A percentile compares a stretch with the other conserved stretches of the same genome.
Evolutionary conservation across 805 yeast genomes (phyloP).

Genomic region (Priceomyces haplophilus): DNA sequence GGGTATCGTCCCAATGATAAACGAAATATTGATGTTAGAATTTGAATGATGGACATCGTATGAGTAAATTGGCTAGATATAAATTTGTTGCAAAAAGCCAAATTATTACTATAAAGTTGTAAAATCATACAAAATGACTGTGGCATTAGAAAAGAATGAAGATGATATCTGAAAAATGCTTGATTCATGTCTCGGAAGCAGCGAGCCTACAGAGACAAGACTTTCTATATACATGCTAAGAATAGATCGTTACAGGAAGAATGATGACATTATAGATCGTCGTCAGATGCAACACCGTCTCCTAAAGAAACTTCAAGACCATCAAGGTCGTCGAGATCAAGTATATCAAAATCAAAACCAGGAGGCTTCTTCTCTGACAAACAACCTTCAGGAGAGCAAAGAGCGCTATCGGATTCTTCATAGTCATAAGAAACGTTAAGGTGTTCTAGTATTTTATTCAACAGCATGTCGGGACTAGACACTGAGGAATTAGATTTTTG

Average conservation of each 20-base stretch:
- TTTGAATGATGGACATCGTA: too few relatives aligned
- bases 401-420: background rate
- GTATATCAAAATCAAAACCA: background rate
- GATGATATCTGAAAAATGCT: background rate
- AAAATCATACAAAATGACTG: background rate
- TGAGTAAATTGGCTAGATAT: too few relatives aligned
- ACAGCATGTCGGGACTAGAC: background rate
- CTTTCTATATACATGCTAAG: too few relatives aligned
- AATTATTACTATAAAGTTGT: too few relatives aligned
- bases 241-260: background rate
- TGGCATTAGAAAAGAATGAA: background rate
- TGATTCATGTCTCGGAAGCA: too few relatives aligned
- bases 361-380: background rate
- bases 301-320: background rate
- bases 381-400: background rate
- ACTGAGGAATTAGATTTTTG: background rate
- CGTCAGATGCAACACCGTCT: conserved; percentile 1
- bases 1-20: too few relatives aligned
- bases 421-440: background rate
- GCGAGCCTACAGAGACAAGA: too few relatives aligned
- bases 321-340: background rate
- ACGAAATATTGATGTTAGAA: too few relatives aligned
- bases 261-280: background rate
- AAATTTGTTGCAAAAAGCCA: too few relatives aligned
- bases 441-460: background rate